These are phyloP conservation scores for Urostyla sp. DNA, from an alignment of 73 alveolate species.

Conservation along the genomic window DNA sequence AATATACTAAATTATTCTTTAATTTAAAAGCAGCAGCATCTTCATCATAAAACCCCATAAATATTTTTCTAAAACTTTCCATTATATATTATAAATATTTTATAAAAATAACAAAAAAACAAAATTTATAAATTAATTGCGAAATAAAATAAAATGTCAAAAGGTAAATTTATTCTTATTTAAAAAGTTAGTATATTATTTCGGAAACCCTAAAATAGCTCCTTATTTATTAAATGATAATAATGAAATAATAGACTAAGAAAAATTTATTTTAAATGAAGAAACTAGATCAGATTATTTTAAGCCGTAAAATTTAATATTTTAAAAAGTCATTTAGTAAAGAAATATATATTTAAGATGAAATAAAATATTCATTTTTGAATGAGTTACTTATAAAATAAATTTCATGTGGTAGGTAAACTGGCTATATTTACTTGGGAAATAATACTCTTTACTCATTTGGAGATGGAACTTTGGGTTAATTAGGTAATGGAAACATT, in stretches of 20 bases:
- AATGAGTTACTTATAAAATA: background rate
- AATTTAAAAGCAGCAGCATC: too few species aligned
- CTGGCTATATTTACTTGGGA: slow-evolving; percentile 48
- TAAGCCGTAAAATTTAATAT: slow-evolving; percentile 12
- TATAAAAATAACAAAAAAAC: background rate
- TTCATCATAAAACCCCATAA: background rate
- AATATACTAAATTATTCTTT: too few species aligned
- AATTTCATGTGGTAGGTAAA: slow-evolving; percentile 39
- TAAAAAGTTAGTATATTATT: slow-evolving; percentile 12
- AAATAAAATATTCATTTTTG: background rate
- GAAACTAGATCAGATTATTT: slow-evolving; percentile 27
- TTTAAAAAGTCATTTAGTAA: slow-evolving; percentile 5
- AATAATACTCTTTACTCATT: slow-evolving; percentile 53
- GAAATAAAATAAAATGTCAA: too few species aligned
- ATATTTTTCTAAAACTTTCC: too few species aligned
- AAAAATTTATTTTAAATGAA: background rate
- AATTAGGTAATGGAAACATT: slow-evolving; percentile 55
- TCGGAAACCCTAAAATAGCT: slow-evolving; percentile 23
- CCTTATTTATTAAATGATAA: slow-evolving; percentile 19
- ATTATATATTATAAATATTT: too few species aligned
- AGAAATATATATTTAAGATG: slow-evolving; percentile 12
- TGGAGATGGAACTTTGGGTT: slow-evolving; percentile 69
- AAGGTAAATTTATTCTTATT: background rate
- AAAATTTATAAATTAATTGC: background rate
- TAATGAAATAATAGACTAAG: slow-evolving; percentile 28